A percentile compares a stretch with the other conserved stretches of the same genome.
Conservation (phyloP, 331 rosid genomes). For the Malus hybrid region DNA sequence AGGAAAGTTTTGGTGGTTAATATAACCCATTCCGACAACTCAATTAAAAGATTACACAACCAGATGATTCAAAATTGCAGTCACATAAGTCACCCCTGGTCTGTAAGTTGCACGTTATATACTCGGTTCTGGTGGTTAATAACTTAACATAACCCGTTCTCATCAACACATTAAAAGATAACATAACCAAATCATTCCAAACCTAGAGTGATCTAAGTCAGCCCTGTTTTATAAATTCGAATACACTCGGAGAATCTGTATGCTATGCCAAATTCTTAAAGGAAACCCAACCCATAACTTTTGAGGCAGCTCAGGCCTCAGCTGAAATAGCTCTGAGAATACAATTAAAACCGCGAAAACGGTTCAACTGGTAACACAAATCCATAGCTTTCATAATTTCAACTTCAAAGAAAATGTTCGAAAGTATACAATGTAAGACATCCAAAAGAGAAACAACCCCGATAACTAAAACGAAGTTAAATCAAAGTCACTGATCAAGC, state of each 20-base stretch:
- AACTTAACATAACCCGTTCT: neutral
- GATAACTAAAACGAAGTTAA: neutral
- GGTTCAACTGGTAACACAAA: neutral
- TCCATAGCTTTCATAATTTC: neutral
- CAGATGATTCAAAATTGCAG: neutral
- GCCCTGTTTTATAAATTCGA: neutral
- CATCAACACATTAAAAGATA: neutral
- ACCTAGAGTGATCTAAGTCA: neutral
- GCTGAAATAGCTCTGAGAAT: slow-evolving; percentile 1
- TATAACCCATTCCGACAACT: neutral
- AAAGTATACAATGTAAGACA: neutral
- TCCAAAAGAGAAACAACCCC: neutral
- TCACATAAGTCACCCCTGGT: neutral
- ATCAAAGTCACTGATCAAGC: neutral
- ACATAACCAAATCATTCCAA: slow-evolving; percentile 8
- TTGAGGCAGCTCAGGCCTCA: neutral
- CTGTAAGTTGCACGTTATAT: neutral
- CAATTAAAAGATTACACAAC: neutral
- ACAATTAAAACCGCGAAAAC: neutral
- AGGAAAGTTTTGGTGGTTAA: slow-evolving; percentile 10
- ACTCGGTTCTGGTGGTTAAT: neutral
- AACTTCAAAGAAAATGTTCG: neutral
- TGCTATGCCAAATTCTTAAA: neutral
- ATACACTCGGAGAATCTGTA: neutral
- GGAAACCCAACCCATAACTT: neutral